Percentiles rank a stretch among this genome's conserved stretches.
Conservation (phyloP, 139 green algal species). For the Limnomonas spitsbergensis region DNA sequence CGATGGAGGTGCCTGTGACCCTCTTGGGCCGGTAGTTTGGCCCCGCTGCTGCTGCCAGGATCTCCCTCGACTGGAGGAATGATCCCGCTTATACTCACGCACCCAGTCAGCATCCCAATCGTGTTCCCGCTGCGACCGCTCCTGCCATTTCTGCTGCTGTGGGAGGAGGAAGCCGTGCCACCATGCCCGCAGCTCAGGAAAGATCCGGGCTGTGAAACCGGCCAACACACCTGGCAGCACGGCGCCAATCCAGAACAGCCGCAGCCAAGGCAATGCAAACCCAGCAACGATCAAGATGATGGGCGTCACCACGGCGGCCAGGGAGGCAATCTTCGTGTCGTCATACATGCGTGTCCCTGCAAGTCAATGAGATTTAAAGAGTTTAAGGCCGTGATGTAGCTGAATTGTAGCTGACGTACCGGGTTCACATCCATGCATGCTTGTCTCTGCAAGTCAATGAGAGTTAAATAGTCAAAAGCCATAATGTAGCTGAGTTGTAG, state of each 20-base stretch:
- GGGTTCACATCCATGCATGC: too few relatives aligned
- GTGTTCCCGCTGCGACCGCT: background rate
- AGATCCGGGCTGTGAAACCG: background rate
- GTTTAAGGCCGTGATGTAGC: too few relatives aligned
- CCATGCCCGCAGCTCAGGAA: background rate
- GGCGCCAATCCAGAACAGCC: conserved; percentile 3
- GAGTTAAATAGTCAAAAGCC: too few relatives aligned
- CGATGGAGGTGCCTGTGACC: too few relatives aligned
- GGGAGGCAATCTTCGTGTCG: background rate
- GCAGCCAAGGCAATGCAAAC: background rate
- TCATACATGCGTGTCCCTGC: too few relatives aligned
- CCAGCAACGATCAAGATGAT: background rate
- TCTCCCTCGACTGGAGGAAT: background rate
- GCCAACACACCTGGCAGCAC: background rate
- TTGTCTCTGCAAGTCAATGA: too few relatives aligned
- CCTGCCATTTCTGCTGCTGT: background rate
- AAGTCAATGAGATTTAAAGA: too few relatives aligned
- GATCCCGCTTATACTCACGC: background rate
- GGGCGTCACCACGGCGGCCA: background rate
- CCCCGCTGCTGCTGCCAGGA: background rate
- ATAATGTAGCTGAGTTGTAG: too few relatives aligned
- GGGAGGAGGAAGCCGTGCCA: background rate
- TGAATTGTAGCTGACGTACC: too few relatives aligned
- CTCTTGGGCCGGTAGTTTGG: too few relatives aligned
- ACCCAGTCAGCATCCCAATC: background rate